Evolutionary conservation across 805 yeast genomes (phyloP), one percentile per base, ranked within the genome.

Genomic region (Zygoascus bituminiphila): DNA sequence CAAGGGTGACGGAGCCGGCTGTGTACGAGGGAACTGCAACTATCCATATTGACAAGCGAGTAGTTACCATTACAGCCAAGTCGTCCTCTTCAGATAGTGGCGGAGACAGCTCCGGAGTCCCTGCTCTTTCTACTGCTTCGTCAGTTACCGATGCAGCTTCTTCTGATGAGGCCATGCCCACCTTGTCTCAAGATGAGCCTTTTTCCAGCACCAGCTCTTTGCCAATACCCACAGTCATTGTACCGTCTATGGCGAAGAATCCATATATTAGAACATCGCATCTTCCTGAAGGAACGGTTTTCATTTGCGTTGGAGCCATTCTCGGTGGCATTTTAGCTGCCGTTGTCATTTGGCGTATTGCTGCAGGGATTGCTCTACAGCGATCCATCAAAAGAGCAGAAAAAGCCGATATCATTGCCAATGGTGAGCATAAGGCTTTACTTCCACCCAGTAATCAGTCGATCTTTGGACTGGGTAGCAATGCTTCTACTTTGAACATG

Each of bases 291-390:
- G 95, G 95, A 1, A 83, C 93, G 0, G 88, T 88, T 2, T 87
- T 86, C 65, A 87, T 88, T 45, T 83, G 85, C 0, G 83, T 86
- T 39, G 95, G 94, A 1, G 70, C 82, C 9, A 71, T 81, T 35
- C 78, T 81, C 4, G 85, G 81, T 0, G 79, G 78, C 35, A 66
- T 84, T 3, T 63, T 81, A 19, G 52, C 81, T 2, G 72, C 71
- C 1, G 70, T 82, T 36, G 54, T 75, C 9, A 54, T 71, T 12
- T 81, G 82, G 75, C 77, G 82, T 55, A 57, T 75, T 20, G 62
- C 76, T 21, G 67, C 72, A 38, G 74, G 77, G 12, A 51, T 54
- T 48, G 49, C 57, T 43, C 78, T 87, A 4, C 74, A 75, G 23
- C 69, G 75, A 51, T 60, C 73, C 39, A 79, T 87, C 25, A 74